phyloP scores from a whole-genome alignment of 345 rosid species.

The Hibiscus tridactylites region DNA sequence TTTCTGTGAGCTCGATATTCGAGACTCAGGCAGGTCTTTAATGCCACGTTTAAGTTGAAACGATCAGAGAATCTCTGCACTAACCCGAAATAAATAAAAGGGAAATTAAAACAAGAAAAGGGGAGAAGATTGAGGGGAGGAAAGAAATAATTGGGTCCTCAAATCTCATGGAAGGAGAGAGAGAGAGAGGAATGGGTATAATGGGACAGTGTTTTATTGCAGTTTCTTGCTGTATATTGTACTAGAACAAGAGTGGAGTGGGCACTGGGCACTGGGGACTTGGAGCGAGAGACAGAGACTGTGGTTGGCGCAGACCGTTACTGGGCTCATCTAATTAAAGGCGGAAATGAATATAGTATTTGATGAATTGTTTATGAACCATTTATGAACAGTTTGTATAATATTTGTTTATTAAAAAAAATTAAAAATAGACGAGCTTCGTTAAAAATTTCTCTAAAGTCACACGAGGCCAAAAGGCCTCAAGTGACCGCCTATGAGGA shows the following conservation, averaged over 20 bases:
- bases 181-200: slow-evolving; percentile 1
- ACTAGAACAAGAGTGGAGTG: background rate
- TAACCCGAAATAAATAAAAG: background rate
- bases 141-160: no score
- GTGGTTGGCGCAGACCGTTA: no score
- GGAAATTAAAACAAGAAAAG: background rate
- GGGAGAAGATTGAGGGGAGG: background rate
- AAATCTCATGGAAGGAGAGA: background rate
- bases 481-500: no score
- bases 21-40: slow-evolving; percentile 1
- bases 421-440: no score
- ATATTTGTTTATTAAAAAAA: no score
- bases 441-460: no score
- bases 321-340: no score
- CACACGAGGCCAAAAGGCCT: no score
- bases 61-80: slow-evolving; percentile 36
- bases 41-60: slow-evolving; percentile 13
- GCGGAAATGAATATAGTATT: no score
- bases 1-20: background rate
- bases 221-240: background rate
- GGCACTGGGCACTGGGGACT: background rate
- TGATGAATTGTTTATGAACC: no score
- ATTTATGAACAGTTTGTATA: no score
- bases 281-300: background rate
- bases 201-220: slow-evolving; percentile 19